Base-by-base conservation (phyloP, 2,329 filamentous ascomycete genomes). In the Fusarium sulawesiense region DNA sequence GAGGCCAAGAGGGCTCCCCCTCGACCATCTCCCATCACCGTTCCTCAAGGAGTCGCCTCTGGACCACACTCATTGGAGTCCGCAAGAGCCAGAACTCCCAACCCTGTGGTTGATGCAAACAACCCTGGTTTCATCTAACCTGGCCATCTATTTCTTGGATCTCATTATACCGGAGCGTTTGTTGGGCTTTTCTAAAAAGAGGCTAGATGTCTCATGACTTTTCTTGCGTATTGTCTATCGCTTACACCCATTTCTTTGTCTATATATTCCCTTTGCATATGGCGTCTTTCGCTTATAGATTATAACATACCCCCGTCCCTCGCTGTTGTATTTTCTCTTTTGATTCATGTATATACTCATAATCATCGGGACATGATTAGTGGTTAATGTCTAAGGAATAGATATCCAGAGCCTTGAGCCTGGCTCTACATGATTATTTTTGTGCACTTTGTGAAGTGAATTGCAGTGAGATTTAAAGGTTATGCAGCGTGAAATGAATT, bases 1-100 rank as follows among this genome's bases (percentile, higher is more conserved):
- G 78, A 80, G 57, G 77, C 76, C 4, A 75, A 71, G 53, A 78
- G 67, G 53, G 79, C 76, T 8, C 78, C 79, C 8, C 78, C 79
- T 23, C 66, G 77, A 16, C 78, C 78, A 5, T 62, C 67, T 21
- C 76, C 77, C 6, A 70, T 78, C 9, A 77, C 77, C 7, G 56
- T 79, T 13, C 72, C 78, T 3, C 73, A 75, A 9, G 45, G 25
- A 20, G 27, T 29, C 6, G 25, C 45, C 1, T 29, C 45, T 3
- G 49, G 18, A 7, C 41, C 49, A 7, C 64, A 29, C 25, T 20
- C 50, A 1, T 9, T 63, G 20, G 64, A 73, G 12, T 18, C 56
- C 5, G 60, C 51, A 7, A 67, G 55, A 44, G 47, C 50, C 8
- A 66, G 61, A 45, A 75, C 72, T 21, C 70, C 71, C 4, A 73